phyloP scores from a whole-genome alignment of 2,329 filamentous ascomycete genomes.

The Aspergillus ochraceoroseus region DNA sequence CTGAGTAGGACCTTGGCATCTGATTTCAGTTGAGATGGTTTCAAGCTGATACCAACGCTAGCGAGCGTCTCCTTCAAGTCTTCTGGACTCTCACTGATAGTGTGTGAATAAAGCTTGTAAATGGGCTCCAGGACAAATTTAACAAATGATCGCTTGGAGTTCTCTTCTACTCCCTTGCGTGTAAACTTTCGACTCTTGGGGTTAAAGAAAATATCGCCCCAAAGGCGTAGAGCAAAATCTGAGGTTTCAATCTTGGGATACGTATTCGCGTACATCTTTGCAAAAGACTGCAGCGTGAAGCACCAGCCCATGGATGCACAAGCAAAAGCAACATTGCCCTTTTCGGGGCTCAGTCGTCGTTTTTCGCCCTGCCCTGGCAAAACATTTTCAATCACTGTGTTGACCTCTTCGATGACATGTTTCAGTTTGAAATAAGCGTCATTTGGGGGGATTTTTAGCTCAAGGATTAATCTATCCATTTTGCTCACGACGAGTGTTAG shows the following conservation, averaged over 20 bases:
- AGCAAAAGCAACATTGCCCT: slow-evolving; percentile 96
- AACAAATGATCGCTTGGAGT: slow-evolving; percentile 79
- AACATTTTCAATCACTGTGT: slow-evolving; percentile 86
- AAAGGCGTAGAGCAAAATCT: slow-evolving; percentile 79
- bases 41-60: slow-evolving; percentile 75
- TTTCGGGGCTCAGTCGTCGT: slow-evolving; percentile 83
- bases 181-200: slow-evolving; percentile 86
- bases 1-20: slow-evolving; percentile 87
- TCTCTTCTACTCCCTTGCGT: slow-evolving; percentile 75
- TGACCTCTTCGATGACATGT: slow-evolving; percentile 97
- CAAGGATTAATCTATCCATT: slow-evolving; percentile 89
- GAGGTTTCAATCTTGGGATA: slow-evolving; percentile 75
- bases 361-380: slow-evolving; percentile 74
- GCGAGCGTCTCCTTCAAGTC: slow-evolving; percentile 75
- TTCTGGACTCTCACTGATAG: slow-evolving; percentile 82
- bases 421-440: slow-evolving; percentile 99
- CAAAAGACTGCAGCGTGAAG: slow-evolving; percentile 89
- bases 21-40: slow-evolving; percentile 84
- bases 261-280: slow-evolving; percentile 90
- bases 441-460: slow-evolving; percentile 86
- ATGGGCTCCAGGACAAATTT: slow-evolving; percentile 94
- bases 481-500: slow-evolving; percentile 93
- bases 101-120: slow-evolving; percentile 95
- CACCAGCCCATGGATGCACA: slow-evolving; percentile 94
- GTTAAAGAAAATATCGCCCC: slow-evolving; percentile 97